Evolutionary conservation across 129 eudicot species (phyloP).

Genomic region (Centaurea solstitialis): DNA sequence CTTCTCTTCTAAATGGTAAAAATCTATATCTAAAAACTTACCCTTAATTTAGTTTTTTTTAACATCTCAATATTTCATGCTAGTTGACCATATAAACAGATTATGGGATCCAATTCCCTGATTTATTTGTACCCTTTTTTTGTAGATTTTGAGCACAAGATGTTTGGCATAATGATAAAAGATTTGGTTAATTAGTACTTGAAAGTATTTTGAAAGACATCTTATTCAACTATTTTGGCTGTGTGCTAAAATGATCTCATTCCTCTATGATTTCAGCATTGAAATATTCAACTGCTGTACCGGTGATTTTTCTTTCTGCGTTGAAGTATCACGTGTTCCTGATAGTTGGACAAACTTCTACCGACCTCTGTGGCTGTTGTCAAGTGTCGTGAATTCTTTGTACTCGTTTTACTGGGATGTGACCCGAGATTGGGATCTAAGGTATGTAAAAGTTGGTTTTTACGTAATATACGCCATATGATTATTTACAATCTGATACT

Average conservation of each 20-base stretch:
- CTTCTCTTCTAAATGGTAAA: slow-evolving; percentile 82
- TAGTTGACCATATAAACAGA: not conserved
- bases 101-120: not conserved
- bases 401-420: slow-evolving; percentile 98
- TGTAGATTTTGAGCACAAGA: not conserved
- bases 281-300: slow-evolving; percentile 93
- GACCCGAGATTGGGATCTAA: slow-evolving; percentile 93
- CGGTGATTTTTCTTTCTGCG: slow-evolving; percentile 95
- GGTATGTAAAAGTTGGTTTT: slow-evolving; percentile 44
- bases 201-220: too few species aligned
- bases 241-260: slow-evolving; percentile 9
- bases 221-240: not conserved
- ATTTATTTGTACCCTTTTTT: not conserved
- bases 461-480: not conserved
- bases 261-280: slow-evolving; percentile 66
- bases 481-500: too few species aligned
- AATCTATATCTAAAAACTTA: slow-evolving; percentile 2
- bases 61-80: not conserved
- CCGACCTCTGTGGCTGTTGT: slow-evolving; percentile 89
- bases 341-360: slow-evolving; percentile 75
- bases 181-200: not conserved
- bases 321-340: slow-evolving; percentile 84
- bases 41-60: slow-evolving; percentile 8
- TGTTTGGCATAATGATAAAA: not conserved
- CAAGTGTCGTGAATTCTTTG: slow-evolving; percentile 70